Conservation (phyloP, 2,329 filamentous ascomycete species). For the Aspergillus sp. region DNA sequence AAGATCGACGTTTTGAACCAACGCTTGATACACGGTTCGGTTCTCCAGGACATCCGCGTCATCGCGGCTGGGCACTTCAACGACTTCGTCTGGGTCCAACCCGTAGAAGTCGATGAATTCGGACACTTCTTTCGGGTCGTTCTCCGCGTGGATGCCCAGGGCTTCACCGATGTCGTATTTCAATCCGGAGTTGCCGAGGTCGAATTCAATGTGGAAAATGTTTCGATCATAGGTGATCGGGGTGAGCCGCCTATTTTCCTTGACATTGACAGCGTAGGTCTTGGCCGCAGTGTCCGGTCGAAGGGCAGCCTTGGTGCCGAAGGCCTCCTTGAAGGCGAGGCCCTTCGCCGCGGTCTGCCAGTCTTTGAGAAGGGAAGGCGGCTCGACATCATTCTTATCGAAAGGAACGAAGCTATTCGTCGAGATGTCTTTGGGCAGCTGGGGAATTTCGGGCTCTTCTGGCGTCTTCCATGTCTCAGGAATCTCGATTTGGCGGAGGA, state of each 20-base stretch:
- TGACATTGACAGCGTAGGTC: conserved; percentile 79
- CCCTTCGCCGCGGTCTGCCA: conserved; percentile 83
- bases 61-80: conserved; percentile 85
- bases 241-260: conserved; percentile 90
- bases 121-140: conserved; percentile 67
- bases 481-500: conserved; percentile 63
- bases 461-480: conserved; percentile 71
- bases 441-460: conserved; percentile 36
- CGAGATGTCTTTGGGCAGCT: conserved; percentile 56
- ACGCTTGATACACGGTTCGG: conserved; percentile 83
- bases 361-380: conserved; percentile 56
- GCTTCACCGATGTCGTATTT: conserved; percentile 97
- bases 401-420: conserved; percentile 75
- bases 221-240: conserved; percentile 86
- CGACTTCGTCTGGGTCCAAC: conserved; percentile 69
- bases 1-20: conserved; percentile 89
- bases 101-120: conserved; percentile 88
- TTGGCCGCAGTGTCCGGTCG: conserved; percentile 79
- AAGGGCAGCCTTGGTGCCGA: conserved; percentile 60
- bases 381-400: conserved; percentile 64
- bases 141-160: conserved; percentile 91
- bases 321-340: conserved; percentile 89
- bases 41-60: conserved; percentile 66
- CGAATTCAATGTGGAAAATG: conserved; percentile 99
- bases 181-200: conserved; percentile 80